Percentiles rank a stretch among this genome's conserved stretches.
Conservation (phyloP, 495 filamentous ascomycete species). For the Parmelia sp. region DNA sequence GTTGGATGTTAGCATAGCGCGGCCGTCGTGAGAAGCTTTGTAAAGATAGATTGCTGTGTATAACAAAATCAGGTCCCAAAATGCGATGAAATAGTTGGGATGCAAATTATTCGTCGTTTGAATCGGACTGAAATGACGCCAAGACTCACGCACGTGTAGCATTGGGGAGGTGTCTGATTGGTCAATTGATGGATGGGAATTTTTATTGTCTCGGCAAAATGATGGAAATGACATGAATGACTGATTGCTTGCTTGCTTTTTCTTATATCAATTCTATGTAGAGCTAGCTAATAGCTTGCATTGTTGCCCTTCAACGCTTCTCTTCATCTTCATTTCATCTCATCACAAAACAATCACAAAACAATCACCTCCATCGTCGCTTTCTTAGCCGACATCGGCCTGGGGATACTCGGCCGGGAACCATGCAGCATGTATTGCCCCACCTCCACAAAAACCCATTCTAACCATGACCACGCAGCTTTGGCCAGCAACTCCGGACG, state of each 20-base stretch:
- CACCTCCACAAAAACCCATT: slow-evolving; percentile 21
- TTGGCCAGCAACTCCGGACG: slow-evolving; percentile 90
- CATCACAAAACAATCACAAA: too few relatives aligned
- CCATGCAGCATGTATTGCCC: slow-evolving; percentile 19
- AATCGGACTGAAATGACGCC: neutral
- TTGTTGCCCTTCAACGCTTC: neutral
- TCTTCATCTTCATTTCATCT: neutral
- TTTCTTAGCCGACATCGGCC: neutral
- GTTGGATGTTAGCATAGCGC: slow-evolving; percentile 66
- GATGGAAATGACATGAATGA: neutral
- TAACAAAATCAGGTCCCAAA: neutral
- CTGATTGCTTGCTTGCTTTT: neutral
- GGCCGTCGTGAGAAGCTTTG: slow-evolving; percentile 33
- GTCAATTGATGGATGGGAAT: too few relatives aligned
- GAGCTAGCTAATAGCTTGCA: neutral
- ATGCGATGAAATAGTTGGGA: too few relatives aligned
- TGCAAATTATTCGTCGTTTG: neutral
- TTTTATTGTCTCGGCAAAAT: neutral
- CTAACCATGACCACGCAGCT: slow-evolving; percentile 56
- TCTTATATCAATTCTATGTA: neutral
- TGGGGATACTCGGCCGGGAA: neutral
- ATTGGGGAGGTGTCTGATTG: neutral
- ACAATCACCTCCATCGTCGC: neutral
- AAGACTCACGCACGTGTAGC: neutral
- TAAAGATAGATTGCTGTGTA: neutral